Evolutionary conservation across 768 basidiomycete species (phyloP), one percentile per base, ranked within the genome.

Genomic region (Gloeopeniophorella convolvens): DNA sequence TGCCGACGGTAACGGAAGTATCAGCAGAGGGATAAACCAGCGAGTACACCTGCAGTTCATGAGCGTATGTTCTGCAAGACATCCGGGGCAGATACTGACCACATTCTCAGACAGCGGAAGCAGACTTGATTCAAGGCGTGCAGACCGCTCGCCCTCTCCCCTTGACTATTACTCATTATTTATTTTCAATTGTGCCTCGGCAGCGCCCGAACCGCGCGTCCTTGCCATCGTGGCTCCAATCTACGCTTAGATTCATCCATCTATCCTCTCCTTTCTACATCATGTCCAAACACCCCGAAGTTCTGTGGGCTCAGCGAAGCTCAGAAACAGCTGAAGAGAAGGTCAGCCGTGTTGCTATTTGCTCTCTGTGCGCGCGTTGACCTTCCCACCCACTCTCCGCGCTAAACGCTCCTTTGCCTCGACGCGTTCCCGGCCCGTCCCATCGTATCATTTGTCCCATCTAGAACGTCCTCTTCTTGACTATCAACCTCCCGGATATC

Each of bases 281-380:
- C 32, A 58, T 58, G 57, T 44, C 57, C n/a, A 58, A 42, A 15
- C 89, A 91, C 67, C 94, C 94, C 31, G 92, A 96, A 70, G 74
- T 95, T 30, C 76, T 93, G 2, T 98, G 94, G 92, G 94, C 95
- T 39, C 94, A 98, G 70, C 82, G 95, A 60, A 89, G 85, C 73
- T 86, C 81, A 33, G 75, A 67, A 13, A 61, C 72, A 10, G 77
- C 72, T 12, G 72, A 79, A 27, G 75, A 73, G 40, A 93, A 93
- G 75, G 93, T 89, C 39, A 34, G 65, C 57, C n/a, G n/a, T n/a
- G n/a, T n/a, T n/a, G n/a, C n/a, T n/a, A n/a, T n/a, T n/a, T n/a
- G n/a, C n/a, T n/a, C n/a, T 35, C 26, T 16, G 27, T 24, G 11
- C 36, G 30, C 24, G 18, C 12, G 31, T 13, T n/a, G n/a, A 35